These are phyloP conservation scores for Paraconiothyrium sp. DNA, from an alignment of 2,329 filamentous ascomycete genomes.

Conservation along the genomic window DNA sequence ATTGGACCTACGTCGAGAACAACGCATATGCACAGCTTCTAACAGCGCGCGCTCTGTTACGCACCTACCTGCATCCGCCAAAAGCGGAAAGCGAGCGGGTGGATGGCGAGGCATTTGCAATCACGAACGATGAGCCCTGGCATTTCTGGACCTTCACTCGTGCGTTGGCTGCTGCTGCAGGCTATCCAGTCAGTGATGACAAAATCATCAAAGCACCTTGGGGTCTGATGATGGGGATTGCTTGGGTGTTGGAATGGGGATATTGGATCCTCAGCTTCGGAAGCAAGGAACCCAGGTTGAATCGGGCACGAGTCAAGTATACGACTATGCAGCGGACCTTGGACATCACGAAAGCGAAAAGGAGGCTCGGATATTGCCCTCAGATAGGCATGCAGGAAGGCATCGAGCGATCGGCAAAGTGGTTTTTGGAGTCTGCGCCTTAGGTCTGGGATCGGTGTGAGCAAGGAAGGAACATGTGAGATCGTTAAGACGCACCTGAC, in stretches of 20 bases:
- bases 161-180: slow-evolving; percentile 13
- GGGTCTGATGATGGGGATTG: slow-evolving; percentile 7
- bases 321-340: slow-evolving; percentile 20
- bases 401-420: slow-evolving; percentile 19
- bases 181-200: slow-evolving; percentile 16
- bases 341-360: slow-evolving; percentile 28
- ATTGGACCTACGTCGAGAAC: slow-evolving; percentile 29
- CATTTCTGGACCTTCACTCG: slow-evolving; percentile 23
- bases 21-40: slow-evolving; percentile 24
- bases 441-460: neutral
- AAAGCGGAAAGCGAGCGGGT: slow-evolving; percentile 13
- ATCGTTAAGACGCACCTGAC: no score
- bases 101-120: slow-evolving; percentile 25
- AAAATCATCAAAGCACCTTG: slow-evolving; percentile 17
- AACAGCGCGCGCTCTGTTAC: slow-evolving; percentile 19
- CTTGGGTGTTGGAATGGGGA: slow-evolving; percentile 18
- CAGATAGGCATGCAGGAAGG: slow-evolving; percentile 27
- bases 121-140: slow-evolving; percentile 28
- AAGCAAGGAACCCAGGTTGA: slow-evolving; percentile 12
- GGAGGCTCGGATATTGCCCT: slow-evolving; percentile 27
- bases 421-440: slow-evolving; percentile 17
- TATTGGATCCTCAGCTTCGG: slow-evolving; percentile 23
- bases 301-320: slow-evolving; percentile 16
- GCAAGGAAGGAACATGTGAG: neutral
- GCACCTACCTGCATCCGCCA: neutral